Percentiles rank a stretch among this genome's conserved stretches.
phyloP scores from a whole-genome alignment of 176 grass and related monocot genomes.

The Musa acuminata region DNA sequence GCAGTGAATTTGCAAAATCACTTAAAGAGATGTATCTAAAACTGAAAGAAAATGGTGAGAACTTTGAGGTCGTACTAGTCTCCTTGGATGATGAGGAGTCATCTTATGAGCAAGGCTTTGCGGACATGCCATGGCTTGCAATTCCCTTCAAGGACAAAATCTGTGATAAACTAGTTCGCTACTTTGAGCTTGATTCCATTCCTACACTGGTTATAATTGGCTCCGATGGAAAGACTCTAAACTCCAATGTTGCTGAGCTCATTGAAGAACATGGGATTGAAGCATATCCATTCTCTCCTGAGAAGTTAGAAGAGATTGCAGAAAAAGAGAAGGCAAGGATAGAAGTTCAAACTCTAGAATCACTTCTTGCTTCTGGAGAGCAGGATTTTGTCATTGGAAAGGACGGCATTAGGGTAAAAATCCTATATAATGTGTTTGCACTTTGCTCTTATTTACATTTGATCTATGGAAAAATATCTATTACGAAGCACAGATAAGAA shows the following conservation, averaged over 20 bases:
- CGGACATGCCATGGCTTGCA: slow-evolving; percentile 61
- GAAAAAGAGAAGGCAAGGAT: slow-evolving; percentile 51
- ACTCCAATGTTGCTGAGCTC: slow-evolving; percentile 45
- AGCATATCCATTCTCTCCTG: slow-evolving; percentile 53
- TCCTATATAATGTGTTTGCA: neutral
- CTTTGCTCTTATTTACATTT: neutral
- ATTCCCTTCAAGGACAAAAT: slow-evolving; percentile 62
- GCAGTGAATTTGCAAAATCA: slow-evolving; percentile 39
- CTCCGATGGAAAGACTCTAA: slow-evolving; percentile 73
- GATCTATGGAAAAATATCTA: neutral
- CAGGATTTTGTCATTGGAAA: slow-evolving; percentile 58
- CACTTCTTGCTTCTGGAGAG: slow-evolving; percentile 52
- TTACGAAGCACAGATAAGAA: neutral
- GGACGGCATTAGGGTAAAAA: slow-evolving; percentile 39
- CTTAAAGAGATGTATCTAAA: slow-evolving; percentile 60
- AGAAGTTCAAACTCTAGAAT: slow-evolving; percentile 58
- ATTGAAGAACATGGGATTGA: slow-evolving; percentile 59
- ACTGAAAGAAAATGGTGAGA: slow-evolving; percentile 56
- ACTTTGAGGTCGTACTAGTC: slow-evolving; percentile 70
- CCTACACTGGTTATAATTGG: slow-evolving; percentile 71
- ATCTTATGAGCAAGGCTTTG: slow-evolving; percentile 34
- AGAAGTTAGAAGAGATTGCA: slow-evolving; percentile 57
- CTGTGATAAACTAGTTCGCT: slow-evolving; percentile 46
- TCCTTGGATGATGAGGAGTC: slow-evolving; percentile 42
- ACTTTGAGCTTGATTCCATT: slow-evolving; percentile 53